phyloP scores from a whole-genome alignment of 352 stramenopile species.

The Globisporangium orthogonon region DNA sequence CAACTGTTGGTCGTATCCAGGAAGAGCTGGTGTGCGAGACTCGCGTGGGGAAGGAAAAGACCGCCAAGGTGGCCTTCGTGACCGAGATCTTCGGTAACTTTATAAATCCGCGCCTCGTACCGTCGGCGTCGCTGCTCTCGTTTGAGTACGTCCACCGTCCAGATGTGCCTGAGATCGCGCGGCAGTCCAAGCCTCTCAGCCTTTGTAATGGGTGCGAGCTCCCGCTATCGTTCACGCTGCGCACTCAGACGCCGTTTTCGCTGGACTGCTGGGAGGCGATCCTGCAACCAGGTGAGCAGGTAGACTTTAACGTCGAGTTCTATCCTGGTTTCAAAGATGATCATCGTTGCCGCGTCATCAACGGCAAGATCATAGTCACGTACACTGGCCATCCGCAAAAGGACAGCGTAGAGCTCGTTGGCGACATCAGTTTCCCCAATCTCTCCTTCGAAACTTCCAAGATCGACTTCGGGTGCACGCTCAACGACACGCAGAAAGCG shows the following conservation, averaged over 20 bases:
- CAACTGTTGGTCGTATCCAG: constrained; percentile 41
- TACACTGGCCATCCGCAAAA: constrained; percentile 90
- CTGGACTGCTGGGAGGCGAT: constrained; percentile 89
- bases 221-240: constrained; percentile 87
- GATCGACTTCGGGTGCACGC: constrained; percentile 92
- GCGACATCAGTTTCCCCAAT: constrained; percentile 94
- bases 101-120: constrained; percentile 80
- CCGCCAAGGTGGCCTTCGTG: constrained; percentile 78
- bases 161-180: constrained; percentile 43
- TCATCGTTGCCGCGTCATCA: constrained; percentile 81
- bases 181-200: constrained; percentile 67
- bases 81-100: constrained; percentile 89
- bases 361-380: constrained; percentile 74
- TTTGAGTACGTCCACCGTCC: constrained; percentile 88
- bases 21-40: constrained; percentile 91
- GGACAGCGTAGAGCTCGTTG: constrained; percentile 85
- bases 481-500: constrained; percentile 94
- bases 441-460: constrained; percentile 86
- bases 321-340: constrained; percentile 92
- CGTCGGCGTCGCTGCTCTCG: constrained; percentile 59
- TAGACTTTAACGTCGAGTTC: constrained; percentile 89
- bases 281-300: constrained; percentile 70
- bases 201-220: constrained; percentile 87
- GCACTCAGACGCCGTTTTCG: constrained; percentile 88
- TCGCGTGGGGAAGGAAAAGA: constrained; percentile 91